Evolutionary conservation across 73 alveolate species (phyloP).

Genomic region (Halteria grandinella): DNA sequence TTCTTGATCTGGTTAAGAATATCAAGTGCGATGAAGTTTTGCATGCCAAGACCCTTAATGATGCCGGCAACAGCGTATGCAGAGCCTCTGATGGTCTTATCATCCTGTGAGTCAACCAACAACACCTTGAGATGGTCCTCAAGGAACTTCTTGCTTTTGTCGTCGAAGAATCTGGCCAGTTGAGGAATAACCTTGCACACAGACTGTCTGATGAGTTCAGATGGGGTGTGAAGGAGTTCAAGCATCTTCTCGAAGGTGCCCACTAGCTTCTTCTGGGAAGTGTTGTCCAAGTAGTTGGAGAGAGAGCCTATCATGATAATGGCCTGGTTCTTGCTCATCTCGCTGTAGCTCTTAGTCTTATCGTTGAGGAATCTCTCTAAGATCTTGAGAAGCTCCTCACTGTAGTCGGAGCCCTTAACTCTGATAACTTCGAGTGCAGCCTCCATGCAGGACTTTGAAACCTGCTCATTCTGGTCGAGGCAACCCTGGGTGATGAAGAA

Average conservation of each 20-base stretch:
- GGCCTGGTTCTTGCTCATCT: conserved; percentile 57
- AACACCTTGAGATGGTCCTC: conserved; percentile 56
- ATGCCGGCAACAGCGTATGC: conserved; percentile 82
- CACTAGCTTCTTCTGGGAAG: conserved; percentile 55
- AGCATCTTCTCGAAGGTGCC: conserved; percentile 69
- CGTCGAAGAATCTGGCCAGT: conserved; percentile 76
- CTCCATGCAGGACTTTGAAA: conserved; percentile 39
- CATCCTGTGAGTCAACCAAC: conserved; percentile 41
- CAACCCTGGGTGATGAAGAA: conserved; percentile 49
- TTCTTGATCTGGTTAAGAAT: conserved; percentile 54
- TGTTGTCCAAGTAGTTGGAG: conserved; percentile 60
- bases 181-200: conserved; percentile 76
- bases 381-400: conserved; percentile 52
- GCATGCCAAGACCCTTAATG: conserved; percentile 74
- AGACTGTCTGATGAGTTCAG: conserved; percentile 62
- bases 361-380: conserved; percentile 53
- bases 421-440: conserved; percentile 64
- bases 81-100: conserved; percentile 63
- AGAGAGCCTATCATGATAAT: conserved; percentile 67
- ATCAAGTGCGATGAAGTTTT: conserved; percentile 47
- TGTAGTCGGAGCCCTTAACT: conserved; percentile 44
- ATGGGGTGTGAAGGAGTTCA: conserved; percentile 66
- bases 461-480: conserved; percentile 34
- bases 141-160: conserved; percentile 61
- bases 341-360: conserved; percentile 17